Conservation (phyloP, 805 yeast genomes). For the Trichomonascus vanleenenianus region DNA sequence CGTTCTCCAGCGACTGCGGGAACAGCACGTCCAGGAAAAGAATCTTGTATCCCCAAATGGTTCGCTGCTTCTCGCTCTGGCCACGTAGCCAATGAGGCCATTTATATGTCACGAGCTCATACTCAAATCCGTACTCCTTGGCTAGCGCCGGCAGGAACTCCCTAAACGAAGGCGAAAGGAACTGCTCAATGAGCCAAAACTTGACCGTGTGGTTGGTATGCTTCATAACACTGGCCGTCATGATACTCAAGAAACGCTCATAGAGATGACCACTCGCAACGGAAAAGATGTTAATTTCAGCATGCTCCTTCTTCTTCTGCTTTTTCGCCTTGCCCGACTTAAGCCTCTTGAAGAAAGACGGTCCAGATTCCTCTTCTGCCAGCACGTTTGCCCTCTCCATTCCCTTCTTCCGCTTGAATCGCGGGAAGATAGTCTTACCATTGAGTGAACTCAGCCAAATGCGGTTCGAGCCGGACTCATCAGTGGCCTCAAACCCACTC, state of each 20-base stretch:
- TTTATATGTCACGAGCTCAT: conserved; percentile 71
- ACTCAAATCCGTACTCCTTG: conserved; percentile 50
- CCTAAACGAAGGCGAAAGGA: conserved; percentile 63
- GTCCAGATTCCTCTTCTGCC: conserved; percentile 4
- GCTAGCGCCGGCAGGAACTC: conserved; percentile 54
- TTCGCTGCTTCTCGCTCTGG: conserved; percentile 71
- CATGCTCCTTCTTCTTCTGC: conserved; percentile 28
- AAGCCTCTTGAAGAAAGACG: conserved; percentile 7
- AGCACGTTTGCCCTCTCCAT: conserved; percentile 26
- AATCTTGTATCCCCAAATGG: conserved; percentile 84
- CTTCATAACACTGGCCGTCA: conserved; percentile 69
- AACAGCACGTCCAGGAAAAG: conserved; percentile 80
- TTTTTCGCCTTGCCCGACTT: conserved; percentile 4
- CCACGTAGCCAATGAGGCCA: conserved; percentile 90
- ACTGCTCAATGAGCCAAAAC: conserved; percentile 83
- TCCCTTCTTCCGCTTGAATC: conserved; percentile 37
- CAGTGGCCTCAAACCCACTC: conserved; percentile 5
- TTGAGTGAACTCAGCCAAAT: conserved; percentile 34
- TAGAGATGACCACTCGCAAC: conserved; percentile 78
- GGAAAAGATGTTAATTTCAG: conserved; percentile 71
- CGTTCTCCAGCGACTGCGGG: conserved; percentile 66
- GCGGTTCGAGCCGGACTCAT: conserved; percentile 9
- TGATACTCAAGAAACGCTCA: conserved; percentile 66
- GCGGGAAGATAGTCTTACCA: conserved; percentile 41
- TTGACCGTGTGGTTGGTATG: conserved; percentile 60